A percentile compares a stretch with the other conserved stretches of the same genome.
These are phyloP conservation scores for Phallus indusiatus DNA, from an alignment of 768 basidiomycete species.

Conservation along the genomic window DNA sequence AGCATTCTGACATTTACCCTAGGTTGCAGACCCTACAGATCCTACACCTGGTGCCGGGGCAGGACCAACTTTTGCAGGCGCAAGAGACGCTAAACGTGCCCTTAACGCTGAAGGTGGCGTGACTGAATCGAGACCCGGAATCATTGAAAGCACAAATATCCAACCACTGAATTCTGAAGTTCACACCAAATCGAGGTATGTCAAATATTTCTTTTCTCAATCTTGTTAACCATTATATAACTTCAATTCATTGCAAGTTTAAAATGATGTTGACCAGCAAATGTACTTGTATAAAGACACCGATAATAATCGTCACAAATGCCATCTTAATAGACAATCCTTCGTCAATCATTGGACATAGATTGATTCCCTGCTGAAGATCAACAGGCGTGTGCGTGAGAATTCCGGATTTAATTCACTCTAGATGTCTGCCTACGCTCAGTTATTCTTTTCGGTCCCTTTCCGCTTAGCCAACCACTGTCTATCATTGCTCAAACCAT, in stretches of 20 bases:
- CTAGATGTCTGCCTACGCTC: neutral
- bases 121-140: conserved; percentile 43
- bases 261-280: too few species aligned
- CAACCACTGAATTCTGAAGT: conserved; percentile 32
- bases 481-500: too few species aligned
- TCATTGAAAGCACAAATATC: conserved; percentile 46
- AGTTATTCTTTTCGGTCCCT: too few species aligned
- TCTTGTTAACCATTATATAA: neutral
- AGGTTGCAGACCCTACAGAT: conserved; percentile 35
- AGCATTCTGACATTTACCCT: neutral
- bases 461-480: too few species aligned
- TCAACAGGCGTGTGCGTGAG: neutral
- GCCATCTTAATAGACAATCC: neutral
- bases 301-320: too few species aligned
- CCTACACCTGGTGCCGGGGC: conserved; percentile 33
- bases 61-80: conserved; percentile 29
- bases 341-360: neutral
- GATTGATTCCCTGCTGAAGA: neutral
- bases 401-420: neutral
- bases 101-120: conserved; percentile 39
- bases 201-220: neutral
- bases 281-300: too few species aligned
- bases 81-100: conserved; percentile 28
- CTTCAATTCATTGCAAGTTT: too few species aligned
- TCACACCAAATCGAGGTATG: conserved; percentile 33